These are phyloP conservation scores for Physcomitrium patens DNA, from an alignment of 225 moss, liverwort and hornwort species.

Conservation along the genomic window DNA sequence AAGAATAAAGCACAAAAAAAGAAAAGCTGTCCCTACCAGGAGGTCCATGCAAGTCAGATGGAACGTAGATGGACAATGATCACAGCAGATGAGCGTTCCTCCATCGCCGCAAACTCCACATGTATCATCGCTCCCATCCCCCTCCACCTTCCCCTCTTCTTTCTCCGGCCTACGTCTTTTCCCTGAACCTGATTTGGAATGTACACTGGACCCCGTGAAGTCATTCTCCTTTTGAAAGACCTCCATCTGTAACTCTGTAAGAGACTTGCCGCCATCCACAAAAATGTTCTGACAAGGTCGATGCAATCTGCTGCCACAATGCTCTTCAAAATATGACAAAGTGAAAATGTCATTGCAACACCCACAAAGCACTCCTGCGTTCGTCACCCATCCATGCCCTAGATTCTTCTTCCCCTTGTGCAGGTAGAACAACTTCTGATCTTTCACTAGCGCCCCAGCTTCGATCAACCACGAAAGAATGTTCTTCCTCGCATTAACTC, in stretches of 20 bases:
- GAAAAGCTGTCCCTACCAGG: constrained; percentile 44
- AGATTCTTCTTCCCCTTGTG: constrained; percentile 71
- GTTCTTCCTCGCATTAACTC: constrained; percentile 57
- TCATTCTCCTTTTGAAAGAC: constrained; percentile 57
- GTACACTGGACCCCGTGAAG: constrained; percentile 31
- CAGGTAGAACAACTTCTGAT: constrained; percentile 70
- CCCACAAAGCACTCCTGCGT: constrained; percentile 81
- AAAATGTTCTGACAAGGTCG: constrained; percentile 94
- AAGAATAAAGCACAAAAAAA: not conserved
- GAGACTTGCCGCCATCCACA: constrained; percentile 71
- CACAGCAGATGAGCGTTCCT: constrained; percentile 86
- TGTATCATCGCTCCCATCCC: constrained; percentile 85
- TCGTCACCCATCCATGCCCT: constrained; percentile 74
- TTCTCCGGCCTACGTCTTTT: constrained; percentile 52
- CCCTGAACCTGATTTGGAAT: constrained; percentile 37
- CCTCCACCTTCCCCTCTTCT: constrained; percentile 45
- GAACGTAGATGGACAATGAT: constrained; percentile 94
- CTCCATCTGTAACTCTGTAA: constrained; percentile 80
- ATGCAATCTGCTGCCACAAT: constrained; percentile 96
- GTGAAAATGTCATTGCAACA: constrained; percentile 78
- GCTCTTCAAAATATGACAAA: constrained; percentile 86
- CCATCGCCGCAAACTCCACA: constrained; percentile 96
- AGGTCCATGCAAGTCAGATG: constrained; percentile 83
- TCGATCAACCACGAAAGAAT: constrained; percentile 93
- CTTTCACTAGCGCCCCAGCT: constrained; percentile 68